Conservation (phyloP, 495 filamentous ascomycete species). For the Neurospora sp. region DNA sequence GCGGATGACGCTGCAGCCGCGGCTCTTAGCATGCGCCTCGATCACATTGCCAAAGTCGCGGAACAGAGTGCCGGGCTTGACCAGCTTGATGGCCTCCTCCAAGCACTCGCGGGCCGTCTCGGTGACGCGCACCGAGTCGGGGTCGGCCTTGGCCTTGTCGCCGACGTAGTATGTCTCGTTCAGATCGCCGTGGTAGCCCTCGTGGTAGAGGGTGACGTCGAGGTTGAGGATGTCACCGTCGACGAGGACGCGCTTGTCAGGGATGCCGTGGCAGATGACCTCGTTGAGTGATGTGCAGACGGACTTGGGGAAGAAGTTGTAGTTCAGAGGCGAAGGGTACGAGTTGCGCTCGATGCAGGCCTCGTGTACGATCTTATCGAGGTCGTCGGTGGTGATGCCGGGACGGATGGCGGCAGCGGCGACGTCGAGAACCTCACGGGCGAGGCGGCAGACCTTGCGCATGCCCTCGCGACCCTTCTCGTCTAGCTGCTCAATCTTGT, state of each 20-base stretch:
- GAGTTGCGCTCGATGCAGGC: conserved; percentile 92
- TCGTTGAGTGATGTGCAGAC: conserved; percentile 95
- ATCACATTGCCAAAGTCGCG: conserved; percentile 75
- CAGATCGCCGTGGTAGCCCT: conserved; percentile 77
- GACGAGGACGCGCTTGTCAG: conserved; percentile 64
- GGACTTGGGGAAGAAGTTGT: conserved; percentile 94
- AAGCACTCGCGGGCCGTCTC: conserved; percentile 74
- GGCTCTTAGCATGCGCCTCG: conserved; percentile 73
- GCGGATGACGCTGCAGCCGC: conserved; percentile 71
- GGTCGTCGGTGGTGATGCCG: conserved; percentile 90
- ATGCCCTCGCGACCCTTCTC: conserved; percentile 70
- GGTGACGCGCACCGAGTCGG: conserved; percentile 74
- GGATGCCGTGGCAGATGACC: conserved; percentile 91
- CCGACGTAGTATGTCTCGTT: conserved; percentile 93
- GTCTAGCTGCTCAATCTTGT: conserved; percentile 75
- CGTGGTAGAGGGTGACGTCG: conserved; percentile 80
- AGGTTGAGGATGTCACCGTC: conserved; percentile 88
- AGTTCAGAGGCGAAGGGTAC: conserved; percentile 95
- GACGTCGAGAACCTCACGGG: conserved; percentile 88
- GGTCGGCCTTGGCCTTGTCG: conserved; percentile 59
- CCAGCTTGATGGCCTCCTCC: conserved; percentile 71
- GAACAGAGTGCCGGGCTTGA: conserved; percentile 81
- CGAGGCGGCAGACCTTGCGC: conserved; percentile 84
- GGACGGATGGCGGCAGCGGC: conserved; percentile 71
- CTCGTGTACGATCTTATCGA: conserved; percentile 93